These are phyloP conservation scores for Tolypocladium album DNA, from an alignment of 2,329 filamentous ascomycete genomes.

Conservation along the genomic window DNA sequence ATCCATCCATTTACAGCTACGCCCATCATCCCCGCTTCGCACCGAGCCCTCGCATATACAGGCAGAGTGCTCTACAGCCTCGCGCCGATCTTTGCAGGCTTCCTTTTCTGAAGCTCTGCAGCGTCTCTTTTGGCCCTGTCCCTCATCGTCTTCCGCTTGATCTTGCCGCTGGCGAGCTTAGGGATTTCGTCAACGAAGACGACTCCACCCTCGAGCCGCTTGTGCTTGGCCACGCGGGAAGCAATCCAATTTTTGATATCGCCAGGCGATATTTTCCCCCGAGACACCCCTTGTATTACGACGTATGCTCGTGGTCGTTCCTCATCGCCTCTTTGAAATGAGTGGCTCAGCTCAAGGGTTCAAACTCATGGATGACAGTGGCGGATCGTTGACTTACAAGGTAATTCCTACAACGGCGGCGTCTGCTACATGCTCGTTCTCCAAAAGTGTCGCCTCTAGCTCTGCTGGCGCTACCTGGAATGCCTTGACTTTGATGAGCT, in stretches of 20 bases:
- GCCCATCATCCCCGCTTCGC: too few relatives aligned
- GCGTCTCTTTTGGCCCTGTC: not conserved
- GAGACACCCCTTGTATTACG: not conserved
- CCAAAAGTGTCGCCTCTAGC: not conserved
- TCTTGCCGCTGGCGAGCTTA: constrained; percentile 47
- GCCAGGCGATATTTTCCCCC: not conserved
- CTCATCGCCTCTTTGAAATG: not conserved
- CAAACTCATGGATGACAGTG: too few relatives aligned
- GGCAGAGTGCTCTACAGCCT: not conserved
- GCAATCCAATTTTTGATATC: constrained; percentile 23
- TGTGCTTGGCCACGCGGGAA: constrained; percentile 37
- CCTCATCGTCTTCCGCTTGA: constrained; percentile 32
- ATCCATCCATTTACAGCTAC: too few relatives aligned
- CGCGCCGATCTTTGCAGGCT: not conserved
- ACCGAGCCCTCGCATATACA: not conserved
- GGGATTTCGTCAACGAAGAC: constrained; percentile 46
- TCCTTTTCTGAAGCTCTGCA: not conserved
- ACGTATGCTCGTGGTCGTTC: not conserved
- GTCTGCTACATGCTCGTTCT: not conserved
- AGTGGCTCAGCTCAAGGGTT: not conserved
- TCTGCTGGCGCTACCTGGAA: not conserved
- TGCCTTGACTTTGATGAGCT: not conserved
- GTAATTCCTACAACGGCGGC: not conserved
- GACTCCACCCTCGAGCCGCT: constrained; percentile 38
- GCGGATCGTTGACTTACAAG: not conserved